phyloP scores from a whole-genome alignment of 1,139 yeast species.

The Pichia sp. region DNA sequence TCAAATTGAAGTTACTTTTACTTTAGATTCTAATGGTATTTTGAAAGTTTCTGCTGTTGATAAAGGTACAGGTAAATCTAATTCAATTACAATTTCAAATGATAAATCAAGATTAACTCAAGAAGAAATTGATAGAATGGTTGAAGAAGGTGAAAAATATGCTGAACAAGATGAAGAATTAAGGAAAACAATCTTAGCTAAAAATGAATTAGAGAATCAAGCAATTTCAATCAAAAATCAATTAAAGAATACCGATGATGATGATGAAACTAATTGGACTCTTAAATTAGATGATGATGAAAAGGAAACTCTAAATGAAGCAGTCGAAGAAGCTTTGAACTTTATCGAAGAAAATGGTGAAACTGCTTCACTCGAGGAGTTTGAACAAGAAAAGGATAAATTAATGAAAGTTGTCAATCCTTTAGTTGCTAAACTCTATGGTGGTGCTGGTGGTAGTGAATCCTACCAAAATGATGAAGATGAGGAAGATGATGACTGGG shows the following conservation, averaged over 20 bases:
- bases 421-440: slow-evolving; percentile 83
- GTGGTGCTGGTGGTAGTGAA: slow-evolving; percentile 36
- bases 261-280: slow-evolving; percentile 29
- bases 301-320: slow-evolving; percentile 83
- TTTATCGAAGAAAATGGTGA: slow-evolving; percentile 88
- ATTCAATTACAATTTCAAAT: slow-evolving; percentile 89
- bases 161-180: slow-evolving; percentile 55
- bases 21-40: slow-evolving; percentile 92
- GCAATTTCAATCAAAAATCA: slow-evolving; percentile 72
- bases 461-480: slow-evolving; percentile 25
- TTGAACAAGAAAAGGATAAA: slow-evolving; percentile 87
- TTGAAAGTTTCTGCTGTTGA: slow-evolving; percentile 89
- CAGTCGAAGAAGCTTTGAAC: slow-evolving; percentile 78
- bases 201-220: slow-evolving; percentile 83
- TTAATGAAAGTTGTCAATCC: slow-evolving; percentile 83
- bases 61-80: slow-evolving; percentile 95
- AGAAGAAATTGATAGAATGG: slow-evolving; percentile 60
- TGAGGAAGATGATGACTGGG: slow-evolving; percentile 30
- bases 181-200: slow-evolving; percentile 55
- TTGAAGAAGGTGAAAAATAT: slow-evolving; percentile 56
- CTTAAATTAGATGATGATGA: slow-evolving; percentile 82
- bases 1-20: slow-evolving; percentile 93
- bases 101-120: slow-evolving; percentile 93
- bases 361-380: slow-evolving; percentile 80
- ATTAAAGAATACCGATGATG: slow-evolving; percentile 27